Base-by-base conservation (phyloP, 305 asterid genomes). In the Fraxinus latifolia region DNA sequence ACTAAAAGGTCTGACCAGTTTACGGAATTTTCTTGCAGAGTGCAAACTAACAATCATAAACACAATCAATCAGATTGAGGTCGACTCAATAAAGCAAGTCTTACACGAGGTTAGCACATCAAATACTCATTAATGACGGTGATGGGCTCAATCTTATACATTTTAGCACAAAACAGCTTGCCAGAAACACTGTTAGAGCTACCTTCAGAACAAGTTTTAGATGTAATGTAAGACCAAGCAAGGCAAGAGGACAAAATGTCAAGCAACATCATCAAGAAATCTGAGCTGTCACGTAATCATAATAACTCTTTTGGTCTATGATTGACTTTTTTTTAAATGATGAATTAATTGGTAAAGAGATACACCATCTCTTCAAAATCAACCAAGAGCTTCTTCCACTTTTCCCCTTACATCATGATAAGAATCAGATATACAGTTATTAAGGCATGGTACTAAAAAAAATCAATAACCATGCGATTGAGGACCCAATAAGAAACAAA, bases 401-500 rank as follows among this genome's bases (percentile, higher is more conserved):
- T 70, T 29, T 31, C 4, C 21, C 76, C 23, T 14, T 14, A 70
- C 0, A 4, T 70, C 23, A 5, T 7, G 11, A 70, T 70, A 32
- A 32, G 76, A 31, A 32, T 32, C 42, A 15, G 44, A 70, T 70
- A n/a, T 15, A 32, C 44, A 31, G 23, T 15, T 29, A 70, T 32
- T n/a, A 70, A 70, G 76, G 36, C 12, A 70, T 29, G 42, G 44
- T 12, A 70, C 75, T 32, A 1, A 29, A 15, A 70, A 72, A 4
- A 78, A 78, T 7, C 19, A 73, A 67, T 29, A 67, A 21, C 39
- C 62, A 58, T 37, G 77, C 34, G 39, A 58, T 37, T 39, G n/a
- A 44, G 19, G 53, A 77, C 77, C 37, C 53, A 17, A 31, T 31
- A 81, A 74, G 29, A 76, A 71, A 29, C 73, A 78, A 80, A 47